Conservation (phyloP, 805 yeast species). For the Saccharomycopsis malanga region DNA sequence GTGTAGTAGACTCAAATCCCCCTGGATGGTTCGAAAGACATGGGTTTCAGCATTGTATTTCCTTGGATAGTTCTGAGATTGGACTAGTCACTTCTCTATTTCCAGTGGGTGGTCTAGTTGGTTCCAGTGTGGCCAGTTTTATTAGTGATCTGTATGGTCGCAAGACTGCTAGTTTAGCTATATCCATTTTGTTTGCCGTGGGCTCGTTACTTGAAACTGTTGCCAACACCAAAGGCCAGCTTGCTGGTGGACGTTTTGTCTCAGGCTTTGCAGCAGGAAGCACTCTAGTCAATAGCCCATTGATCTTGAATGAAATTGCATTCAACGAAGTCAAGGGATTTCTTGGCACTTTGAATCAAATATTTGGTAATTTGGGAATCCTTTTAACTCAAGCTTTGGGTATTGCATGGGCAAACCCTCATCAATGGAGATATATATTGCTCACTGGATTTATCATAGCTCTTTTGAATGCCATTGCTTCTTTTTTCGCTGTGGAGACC, state of each 20-base stretch:
- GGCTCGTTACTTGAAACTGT: constrained; percentile 60
- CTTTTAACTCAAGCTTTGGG: constrained; percentile 73
- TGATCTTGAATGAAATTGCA: constrained; percentile 72
- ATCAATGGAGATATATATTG: constrained; percentile 68
- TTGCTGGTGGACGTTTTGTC: constrained; percentile 64
- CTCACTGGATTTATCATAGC: constrained; percentile 55
- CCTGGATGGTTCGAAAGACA: constrained; percentile 34
- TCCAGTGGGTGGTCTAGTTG: constrained; percentile 76
- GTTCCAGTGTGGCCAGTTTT: constrained; percentile 62
- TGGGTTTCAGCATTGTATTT: constrained; percentile 39
- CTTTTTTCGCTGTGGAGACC: constrained; percentile 54
- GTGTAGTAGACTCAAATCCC: constrained; percentile 23
- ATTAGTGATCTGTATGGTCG: constrained; percentile 65
- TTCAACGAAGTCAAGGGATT: constrained; percentile 65
- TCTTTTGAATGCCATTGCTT: constrained; percentile 37
- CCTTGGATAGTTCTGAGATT: constrained; percentile 47
- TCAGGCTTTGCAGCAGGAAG: constrained; percentile 87
- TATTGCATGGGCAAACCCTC: constrained; percentile 53
- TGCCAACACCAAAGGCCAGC: constrained; percentile 35
- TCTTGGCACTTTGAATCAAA: constrained; percentile 86
- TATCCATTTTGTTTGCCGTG: constrained; percentile 43
- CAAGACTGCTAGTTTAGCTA: constrained; percentile 42
- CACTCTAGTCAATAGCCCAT: constrained; percentile 77
- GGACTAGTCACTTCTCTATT: constrained; percentile 75
- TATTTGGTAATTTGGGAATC: constrained; percentile 80